These are phyloP conservation scores for Cryphonectria carpinicola DNA, from an alignment of 2,329 filamentous ascomycete genomes.

Conservation along the genomic window DNA sequence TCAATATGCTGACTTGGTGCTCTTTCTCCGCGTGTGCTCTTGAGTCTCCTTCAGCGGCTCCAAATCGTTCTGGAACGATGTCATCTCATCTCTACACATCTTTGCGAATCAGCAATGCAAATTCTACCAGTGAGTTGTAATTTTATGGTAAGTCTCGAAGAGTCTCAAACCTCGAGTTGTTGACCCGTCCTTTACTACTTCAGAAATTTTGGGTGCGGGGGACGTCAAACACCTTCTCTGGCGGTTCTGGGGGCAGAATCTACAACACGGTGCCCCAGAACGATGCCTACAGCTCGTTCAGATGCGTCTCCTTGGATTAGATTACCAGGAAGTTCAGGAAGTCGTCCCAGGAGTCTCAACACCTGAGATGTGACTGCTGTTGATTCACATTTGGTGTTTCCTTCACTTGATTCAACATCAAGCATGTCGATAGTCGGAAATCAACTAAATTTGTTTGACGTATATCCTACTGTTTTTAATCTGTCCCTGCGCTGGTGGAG, in stretches of 20 bases:
- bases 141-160: not conserved
- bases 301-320: not conserved
- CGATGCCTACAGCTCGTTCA: slow-evolving; percentile 5
- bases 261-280: not conserved
- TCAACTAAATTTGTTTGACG: not conserved
- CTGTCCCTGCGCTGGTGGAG: not conserved
- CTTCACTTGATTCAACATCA: not conserved
- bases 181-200: not conserved
- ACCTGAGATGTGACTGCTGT: not conserved
- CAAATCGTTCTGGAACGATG: not conserved
- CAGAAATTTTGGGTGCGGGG: not conserved
- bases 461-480: not conserved
- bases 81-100: slow-evolving; percentile 2
- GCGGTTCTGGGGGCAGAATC: not conserved
- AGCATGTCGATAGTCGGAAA: not conserved
- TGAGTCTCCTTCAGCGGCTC: not conserved
- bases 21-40: not conserved
- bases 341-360: too few species aligned
- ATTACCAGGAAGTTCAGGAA: not conserved
- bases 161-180: not conserved
- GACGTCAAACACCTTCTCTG: not conserved
- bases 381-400: not conserved
- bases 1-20: not conserved
- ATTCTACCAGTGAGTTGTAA: not conserved
- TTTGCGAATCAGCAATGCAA: slow-evolving; percentile 8